phyloP scores from a whole-genome alignment of 2,329 filamentous ascomycete species.

The Pyrenophora tritici-repentis region DNA sequence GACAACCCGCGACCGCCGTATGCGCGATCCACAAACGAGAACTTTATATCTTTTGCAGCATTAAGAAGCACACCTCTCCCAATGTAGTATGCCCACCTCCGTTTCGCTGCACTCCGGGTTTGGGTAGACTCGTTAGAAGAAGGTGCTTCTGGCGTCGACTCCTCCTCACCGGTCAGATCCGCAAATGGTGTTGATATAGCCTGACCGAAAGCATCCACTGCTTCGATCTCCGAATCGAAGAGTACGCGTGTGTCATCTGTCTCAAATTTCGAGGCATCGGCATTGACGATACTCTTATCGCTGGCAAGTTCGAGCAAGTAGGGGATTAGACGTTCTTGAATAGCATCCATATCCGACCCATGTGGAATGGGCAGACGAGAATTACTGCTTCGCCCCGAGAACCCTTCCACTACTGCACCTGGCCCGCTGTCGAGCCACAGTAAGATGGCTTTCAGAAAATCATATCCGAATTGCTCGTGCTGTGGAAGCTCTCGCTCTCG shows the following conservation, averaged over 20 bases:
- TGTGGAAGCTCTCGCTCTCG: constrained; percentile 39
- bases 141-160: constrained; percentile 25
- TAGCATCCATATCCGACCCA: constrained; percentile 56
- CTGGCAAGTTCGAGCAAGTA: constrained; percentile 62
- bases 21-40: constrained; percentile 62
- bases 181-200: constrained; percentile 60
- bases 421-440: constrained; percentile 66
- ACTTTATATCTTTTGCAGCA: constrained; percentile 60
- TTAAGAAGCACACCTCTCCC: constrained; percentile 64
- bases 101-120: constrained; percentile 50
- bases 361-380: constrained; percentile 59
- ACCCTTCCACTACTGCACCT: constrained; percentile 60
- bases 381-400: constrained; percentile 55
- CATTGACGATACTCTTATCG: constrained; percentile 57
- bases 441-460: constrained; percentile 67
- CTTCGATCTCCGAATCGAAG: constrained; percentile 59
- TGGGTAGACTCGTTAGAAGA: constrained; percentile 44
- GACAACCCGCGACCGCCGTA: constrained; percentile 64
- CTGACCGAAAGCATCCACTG: constrained; percentile 61
- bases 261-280: constrained; percentile 64
- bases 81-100: constrained; percentile 65
- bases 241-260: constrained; percentile 58
- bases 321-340: constrained; percentile 63
- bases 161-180: constrained; percentile 52
- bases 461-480: constrained; percentile 63